Base-by-base conservation (phyloP, 768 basidiomycete genomes). In the Rhodocollybia butyracea region DNA sequence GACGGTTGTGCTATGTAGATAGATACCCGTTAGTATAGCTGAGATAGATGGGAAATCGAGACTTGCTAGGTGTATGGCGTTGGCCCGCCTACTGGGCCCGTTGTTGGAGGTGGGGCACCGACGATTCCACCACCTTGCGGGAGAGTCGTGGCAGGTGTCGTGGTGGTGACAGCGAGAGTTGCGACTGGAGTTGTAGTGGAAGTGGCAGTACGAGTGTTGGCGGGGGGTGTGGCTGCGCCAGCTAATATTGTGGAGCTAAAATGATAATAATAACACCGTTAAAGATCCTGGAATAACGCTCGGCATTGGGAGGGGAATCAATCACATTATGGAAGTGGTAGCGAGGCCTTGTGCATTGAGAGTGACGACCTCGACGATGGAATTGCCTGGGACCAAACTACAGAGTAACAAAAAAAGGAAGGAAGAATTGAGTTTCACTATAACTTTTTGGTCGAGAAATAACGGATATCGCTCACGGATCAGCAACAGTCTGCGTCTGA, bases 11-110 rank as follows among this genome's bases (percentile, higher is more conserved):
- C n/a, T n/a, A n/a, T n/a, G n/a, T n/a, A n/a, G n/a, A n/a, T n/a
- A n/a, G n/a, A n/a, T n/a, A n/a, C 36, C n/a, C 11, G 11, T 38
- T 38, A 38, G n/a, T 11, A 38, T 38, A n/a, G 11, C 36, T 11
- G 36, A 11, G 11, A 38, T 11, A 38, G n/a, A 38, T 38, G 11
- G 36, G n/a, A 11, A 8, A 30, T 50, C 22, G n/a, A n/a, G n/a
- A n/a, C n/a, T n/a, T n/a, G n/a, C n/a, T 57, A 57, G 19, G 56
- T 57, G 40, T 57, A 57, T 31, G 48, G 41, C 11, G 56, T 57
- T 12, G 42, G 46, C 15, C 55, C 55, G 15, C 46, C 29, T 17
- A 43, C 42, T 17, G 31, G 42, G 5, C 34, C 47, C 41, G 29
- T 34, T 19, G 46, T 27, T 2, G 55, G 48, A 27, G 55, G 26